These are phyloP conservation scores for Zizania latifolia DNA, from an alignment of 176 grass and related monocot species.

Conservation along the genomic window DNA sequence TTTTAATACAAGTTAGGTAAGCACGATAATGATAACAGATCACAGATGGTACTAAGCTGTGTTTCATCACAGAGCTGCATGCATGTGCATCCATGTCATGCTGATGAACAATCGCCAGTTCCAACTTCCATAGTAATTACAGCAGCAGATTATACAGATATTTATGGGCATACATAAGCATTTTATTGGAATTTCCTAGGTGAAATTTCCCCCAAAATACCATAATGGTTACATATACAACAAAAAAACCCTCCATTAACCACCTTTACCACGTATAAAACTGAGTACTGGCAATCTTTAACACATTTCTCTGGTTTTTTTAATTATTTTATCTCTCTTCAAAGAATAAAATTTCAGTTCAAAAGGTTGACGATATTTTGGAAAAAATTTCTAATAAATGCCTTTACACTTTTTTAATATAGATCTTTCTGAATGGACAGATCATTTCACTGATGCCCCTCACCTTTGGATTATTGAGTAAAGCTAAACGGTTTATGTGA, in stretches of 20 bases:
- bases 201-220: background rate
- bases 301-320: background rate
- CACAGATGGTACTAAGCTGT: conserved; percentile 1
- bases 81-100: background rate
- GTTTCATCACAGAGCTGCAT: background rate
- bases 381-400: background rate
- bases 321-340: conserved; percentile 6
- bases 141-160: background rate
- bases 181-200: background rate
- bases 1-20: conserved; percentile 31
- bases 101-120: background rate
- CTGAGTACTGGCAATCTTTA: background rate
- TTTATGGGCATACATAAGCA: background rate
- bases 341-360: background rate
- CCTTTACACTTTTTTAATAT: background rate
- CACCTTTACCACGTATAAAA: background rate
- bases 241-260: background rate
- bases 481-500: background rate
- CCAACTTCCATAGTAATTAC: background rate
- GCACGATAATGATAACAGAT: background rate
- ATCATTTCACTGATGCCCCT: background rate
- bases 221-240: background rate
- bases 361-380: background rate
- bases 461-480: background rate
- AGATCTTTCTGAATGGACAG: background rate